Conservation (phyloP, 345 rosid genomes). For the Citrus maxima region DNA sequence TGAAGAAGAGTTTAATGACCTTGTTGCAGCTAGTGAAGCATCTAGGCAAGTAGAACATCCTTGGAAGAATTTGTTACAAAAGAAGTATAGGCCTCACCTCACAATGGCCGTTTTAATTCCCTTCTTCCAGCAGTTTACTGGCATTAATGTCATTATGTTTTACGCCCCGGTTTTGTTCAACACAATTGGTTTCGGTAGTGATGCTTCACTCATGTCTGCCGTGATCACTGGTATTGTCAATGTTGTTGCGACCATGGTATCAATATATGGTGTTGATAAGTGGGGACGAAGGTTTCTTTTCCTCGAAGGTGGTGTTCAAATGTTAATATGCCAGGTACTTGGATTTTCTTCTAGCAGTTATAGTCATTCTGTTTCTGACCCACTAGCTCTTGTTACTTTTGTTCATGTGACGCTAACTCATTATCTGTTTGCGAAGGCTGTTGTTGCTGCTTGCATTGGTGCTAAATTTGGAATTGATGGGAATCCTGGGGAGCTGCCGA, state of each 20-base stretch:
- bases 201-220: slow-evolving; percentile 79
- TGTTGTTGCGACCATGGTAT: slow-evolving; percentile 59
- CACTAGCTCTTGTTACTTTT: not conserved
- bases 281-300: slow-evolving; percentile 85
- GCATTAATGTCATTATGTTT: slow-evolving; percentile 86
- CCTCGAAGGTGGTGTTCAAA: slow-evolving; percentile 80
- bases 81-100: slow-evolving; percentile 83
- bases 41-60: slow-evolving; percentile 73
- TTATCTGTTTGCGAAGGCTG: slow-evolving; percentile 20
- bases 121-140: slow-evolving; percentile 82
- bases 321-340: slow-evolving; percentile 81
- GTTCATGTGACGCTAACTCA: not conserved
- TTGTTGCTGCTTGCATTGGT: slow-evolving; percentile 69
- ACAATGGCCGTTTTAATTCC: slow-evolving; percentile 77
- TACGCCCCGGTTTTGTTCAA: slow-evolving; percentile 85
- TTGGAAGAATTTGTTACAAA: slow-evolving; percentile 70
- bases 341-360: not conserved
- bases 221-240: slow-evolving; percentile 77
- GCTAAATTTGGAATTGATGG: slow-evolving; percentile 79
- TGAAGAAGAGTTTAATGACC: slow-evolving; percentile 71
- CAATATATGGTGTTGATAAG: slow-evolving; percentile 77
- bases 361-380: not conserved
- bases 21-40: slow-evolving; percentile 70
- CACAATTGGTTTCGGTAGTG: slow-evolving; percentile 66
- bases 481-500: slow-evolving; percentile 57